phyloP scores from a whole-genome alignment of 495 filamentous ascomycete species.

The Acidomyces sp. region DNA sequence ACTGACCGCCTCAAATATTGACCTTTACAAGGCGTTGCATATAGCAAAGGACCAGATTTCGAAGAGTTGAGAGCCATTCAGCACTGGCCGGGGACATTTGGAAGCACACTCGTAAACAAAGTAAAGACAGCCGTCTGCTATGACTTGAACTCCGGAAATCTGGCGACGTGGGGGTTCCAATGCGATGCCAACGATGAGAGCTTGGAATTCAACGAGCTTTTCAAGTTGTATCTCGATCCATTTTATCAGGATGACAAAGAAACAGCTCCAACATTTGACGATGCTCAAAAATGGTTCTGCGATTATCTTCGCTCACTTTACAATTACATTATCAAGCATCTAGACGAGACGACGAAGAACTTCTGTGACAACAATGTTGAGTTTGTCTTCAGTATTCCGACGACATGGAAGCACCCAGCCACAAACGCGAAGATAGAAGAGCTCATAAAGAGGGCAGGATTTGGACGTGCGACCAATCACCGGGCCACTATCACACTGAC shows the following conservation, averaged over 20 bases:
- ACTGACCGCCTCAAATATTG: no score
- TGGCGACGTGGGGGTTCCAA: conserved; percentile 5
- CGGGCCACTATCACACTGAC: conserved; percentile 45
- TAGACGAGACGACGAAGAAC: conserved; percentile 32
- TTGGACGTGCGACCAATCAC: conserved; percentile 33
- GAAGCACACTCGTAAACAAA: background rate
- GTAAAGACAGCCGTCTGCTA: conserved; percentile 1
- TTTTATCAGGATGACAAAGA: conserved; percentile 26
- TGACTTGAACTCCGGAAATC: background rate
- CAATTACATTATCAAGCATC: conserved; percentile 33
- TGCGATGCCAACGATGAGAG: conserved; percentile 1
- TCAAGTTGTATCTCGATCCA: conserved; percentile 48
- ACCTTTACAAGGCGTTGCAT: conserved; percentile 4
- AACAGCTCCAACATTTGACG: conserved; percentile 21
- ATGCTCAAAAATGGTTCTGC: conserved; percentile 41
- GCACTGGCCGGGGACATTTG: background rate
- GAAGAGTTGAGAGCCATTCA: background rate
- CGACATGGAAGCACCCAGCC: conserved; percentile 48
- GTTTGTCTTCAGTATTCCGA: conserved; percentile 55
- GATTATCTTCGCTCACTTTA: conserved; percentile 47
- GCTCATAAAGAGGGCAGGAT: conserved; percentile 31
- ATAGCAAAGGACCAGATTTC: conserved; percentile 1
- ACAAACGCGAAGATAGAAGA: conserved; percentile 35
- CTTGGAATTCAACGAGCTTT: conserved; percentile 16
- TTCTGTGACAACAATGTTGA: conserved; percentile 36